These are phyloP conservation scores for Fusarium beomiforme DNA, from an alignment of 2,329 filamentous ascomycete species.

Conservation along the genomic window DNA sequence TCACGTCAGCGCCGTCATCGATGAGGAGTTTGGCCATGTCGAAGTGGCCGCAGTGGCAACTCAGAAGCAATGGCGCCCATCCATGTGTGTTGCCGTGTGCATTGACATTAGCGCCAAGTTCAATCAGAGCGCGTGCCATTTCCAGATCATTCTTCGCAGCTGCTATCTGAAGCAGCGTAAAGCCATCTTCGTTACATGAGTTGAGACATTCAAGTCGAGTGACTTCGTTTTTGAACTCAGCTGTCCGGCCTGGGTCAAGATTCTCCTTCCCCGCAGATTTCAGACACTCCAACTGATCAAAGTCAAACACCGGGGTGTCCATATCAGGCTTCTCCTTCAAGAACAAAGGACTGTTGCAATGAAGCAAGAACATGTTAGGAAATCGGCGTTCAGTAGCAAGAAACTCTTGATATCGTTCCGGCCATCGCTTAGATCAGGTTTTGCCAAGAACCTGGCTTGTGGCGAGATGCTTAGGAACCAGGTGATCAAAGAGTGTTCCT, in stretches of 20 bases:
- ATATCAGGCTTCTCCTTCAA: neutral
- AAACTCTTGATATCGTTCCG: neutral
- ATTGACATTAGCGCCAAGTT: neutral
- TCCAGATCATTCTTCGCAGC: neutral
- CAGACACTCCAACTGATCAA: neutral
- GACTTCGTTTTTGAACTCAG: neutral
- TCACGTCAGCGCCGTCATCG: neutral
- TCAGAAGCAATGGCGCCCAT: neutral
- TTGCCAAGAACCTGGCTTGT: neutral
- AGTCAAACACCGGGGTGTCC: neutral
- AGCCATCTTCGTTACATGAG: neutral
- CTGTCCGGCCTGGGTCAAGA: accelerated
- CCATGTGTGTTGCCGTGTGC: neutral
- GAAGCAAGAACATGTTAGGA: neutral
- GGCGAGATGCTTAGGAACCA: neutral
- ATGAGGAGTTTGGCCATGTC: neutral
- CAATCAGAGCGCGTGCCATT: neutral
- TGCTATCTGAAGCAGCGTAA: neutral
- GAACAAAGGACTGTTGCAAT: neutral
- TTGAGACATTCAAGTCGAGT: neutral
- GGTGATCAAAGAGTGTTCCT: neutral
- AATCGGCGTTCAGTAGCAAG: neutral
- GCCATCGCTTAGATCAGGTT: neutral
- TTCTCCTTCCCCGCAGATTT: neutral
- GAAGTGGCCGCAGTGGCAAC: neutral